Percentiles rank a stretch among this genome's conserved stretches.
Evolutionary conservation across 495 filamentous ascomycete species (phyloP).

Genomic region (Penicillium arizonense): DNA sequence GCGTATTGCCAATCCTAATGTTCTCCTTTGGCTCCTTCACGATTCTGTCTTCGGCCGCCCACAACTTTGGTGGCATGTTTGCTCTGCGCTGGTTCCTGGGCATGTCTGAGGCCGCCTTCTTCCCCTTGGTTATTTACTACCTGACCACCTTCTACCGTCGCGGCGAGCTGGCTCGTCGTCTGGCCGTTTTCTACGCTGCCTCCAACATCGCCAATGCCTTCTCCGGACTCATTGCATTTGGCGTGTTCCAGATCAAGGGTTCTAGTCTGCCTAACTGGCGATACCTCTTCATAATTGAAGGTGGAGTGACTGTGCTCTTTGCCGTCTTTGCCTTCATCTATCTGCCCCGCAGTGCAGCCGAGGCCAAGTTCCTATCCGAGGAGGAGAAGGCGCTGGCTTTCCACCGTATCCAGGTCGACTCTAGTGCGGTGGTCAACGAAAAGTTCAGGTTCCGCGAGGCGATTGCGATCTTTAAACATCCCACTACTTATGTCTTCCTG

Average conservation of each 20-base stretch:
- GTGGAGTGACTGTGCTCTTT: constrained; percentile 60
- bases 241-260: constrained; percentile 69
- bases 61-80: constrained; percentile 66
- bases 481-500: constrained; percentile 61
- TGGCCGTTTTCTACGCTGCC: constrained; percentile 78
- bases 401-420: constrained; percentile 72
- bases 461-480: constrained; percentile 61
- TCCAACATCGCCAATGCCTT: constrained; percentile 74
- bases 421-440: constrained; percentile 69
- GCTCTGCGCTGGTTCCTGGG: constrained; percentile 57
- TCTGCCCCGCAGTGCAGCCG: constrained; percentile 61
- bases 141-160: constrained; percentile 69
- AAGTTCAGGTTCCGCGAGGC: constrained; percentile 65
- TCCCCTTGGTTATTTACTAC: constrained; percentile 65
- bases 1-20: constrained; percentile 68
- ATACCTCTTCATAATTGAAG: constrained; percentile 79
- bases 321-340: constrained; percentile 66
- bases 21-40: constrained; percentile 63
- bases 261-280: constrained; percentile 58
- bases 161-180: constrained; percentile 70
- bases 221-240: constrained; percentile 70
- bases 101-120: constrained; percentile 73
- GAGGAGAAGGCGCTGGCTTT: constrained; percentile 70
- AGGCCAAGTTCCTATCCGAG: constrained; percentile 60
- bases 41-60: constrained; percentile 50